Conservation (phyloP, 179 eudicot genomes). For the Silene coronaria region DNA sequence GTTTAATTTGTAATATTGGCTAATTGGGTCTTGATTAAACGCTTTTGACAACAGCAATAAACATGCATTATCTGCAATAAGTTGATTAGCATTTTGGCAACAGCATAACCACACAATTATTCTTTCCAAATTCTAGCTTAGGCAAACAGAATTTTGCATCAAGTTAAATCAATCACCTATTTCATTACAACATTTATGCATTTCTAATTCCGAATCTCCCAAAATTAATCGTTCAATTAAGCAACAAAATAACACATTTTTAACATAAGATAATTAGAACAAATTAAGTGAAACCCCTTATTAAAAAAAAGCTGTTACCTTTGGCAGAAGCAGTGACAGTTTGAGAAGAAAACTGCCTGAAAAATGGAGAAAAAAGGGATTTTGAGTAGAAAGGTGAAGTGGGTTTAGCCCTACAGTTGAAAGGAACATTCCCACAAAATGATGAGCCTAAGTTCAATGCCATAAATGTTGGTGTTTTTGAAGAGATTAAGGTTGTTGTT, state of each 20-base stretch:
- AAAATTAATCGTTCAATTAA: background rate
- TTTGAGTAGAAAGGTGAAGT: slow-evolving; percentile 28
- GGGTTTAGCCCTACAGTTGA: slow-evolving; percentile 40
- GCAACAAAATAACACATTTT: background rate
- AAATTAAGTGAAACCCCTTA: slow-evolving; percentile 3
- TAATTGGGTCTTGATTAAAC: no score
- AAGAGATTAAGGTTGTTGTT: slow-evolving; percentile 14
- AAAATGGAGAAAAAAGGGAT: slow-evolving; percentile 36
- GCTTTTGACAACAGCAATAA: no score
- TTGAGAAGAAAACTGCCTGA: slow-evolving; percentile 44
- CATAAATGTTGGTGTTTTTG: slow-evolving; percentile 30
- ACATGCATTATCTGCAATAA: background rate
- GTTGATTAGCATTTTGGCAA: background rate
- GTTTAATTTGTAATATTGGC: no score
- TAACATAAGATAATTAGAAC: background rate
- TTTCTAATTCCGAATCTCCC: background rate
- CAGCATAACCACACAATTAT: slow-evolving; percentile 1
- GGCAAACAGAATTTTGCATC: background rate
- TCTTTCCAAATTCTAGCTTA: background rate
- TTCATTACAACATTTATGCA: background rate
- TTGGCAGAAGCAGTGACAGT: slow-evolving; percentile 39
- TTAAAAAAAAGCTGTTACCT: slow-evolving; percentile 35
- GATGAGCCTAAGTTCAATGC: slow-evolving; percentile 39
- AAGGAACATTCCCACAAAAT: slow-evolving; percentile 35
- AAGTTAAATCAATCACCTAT: background rate